Base-by-base conservation (phyloP, 176 grass and related monocot species). In the Ensete ventricosum region DNA sequence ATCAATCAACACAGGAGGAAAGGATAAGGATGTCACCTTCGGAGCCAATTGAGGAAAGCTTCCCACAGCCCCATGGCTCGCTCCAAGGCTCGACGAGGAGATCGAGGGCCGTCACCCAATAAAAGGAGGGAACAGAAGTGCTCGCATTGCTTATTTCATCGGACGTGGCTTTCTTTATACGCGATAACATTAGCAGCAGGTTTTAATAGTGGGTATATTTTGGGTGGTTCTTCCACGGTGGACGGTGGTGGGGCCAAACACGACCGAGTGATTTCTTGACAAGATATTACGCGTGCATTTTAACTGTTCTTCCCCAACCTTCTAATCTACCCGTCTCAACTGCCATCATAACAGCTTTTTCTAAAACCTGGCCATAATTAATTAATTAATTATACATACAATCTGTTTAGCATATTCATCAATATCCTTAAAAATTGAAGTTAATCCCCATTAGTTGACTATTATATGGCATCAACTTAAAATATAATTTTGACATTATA, bases 21-120 rank as follows among this genome's bases (percentile, higher is more conserved):
- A 4, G 43, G 34, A 43, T 43, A 43, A 5, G 19, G 57, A 21
- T 2, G 57, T 74, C 55, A 98, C 95, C 95, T 91, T 73, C 95
- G 84, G 57, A 98, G 88, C 95, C 95, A 98, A 86, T 94, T 98
- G 88, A 98, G 88, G 81, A 98, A 98, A 79, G 95, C 95, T 81
- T 98, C 95, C 88, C 88, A 98, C 84, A 98, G 78, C 8, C 86
- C 84, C 95, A 98, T 98, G 80, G 73, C 78, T 24, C 20, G 54
- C 24, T 54, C 73, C 53, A 66, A 21, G 14, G 24, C n/a, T 50
- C 67, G 43, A 20, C 7, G 34, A 21, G 17, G 67, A 14, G 29
- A 70, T 20, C 1, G 67, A 70, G 29, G 34, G 63, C 51, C n/a
- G n/a, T 50, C 50, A 19, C 67, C 43, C 67, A 70, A 70, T 70